phyloP scores from a whole-genome alignment of 352 stramenopile genomes.

The Bremia lactucae region DNA sequence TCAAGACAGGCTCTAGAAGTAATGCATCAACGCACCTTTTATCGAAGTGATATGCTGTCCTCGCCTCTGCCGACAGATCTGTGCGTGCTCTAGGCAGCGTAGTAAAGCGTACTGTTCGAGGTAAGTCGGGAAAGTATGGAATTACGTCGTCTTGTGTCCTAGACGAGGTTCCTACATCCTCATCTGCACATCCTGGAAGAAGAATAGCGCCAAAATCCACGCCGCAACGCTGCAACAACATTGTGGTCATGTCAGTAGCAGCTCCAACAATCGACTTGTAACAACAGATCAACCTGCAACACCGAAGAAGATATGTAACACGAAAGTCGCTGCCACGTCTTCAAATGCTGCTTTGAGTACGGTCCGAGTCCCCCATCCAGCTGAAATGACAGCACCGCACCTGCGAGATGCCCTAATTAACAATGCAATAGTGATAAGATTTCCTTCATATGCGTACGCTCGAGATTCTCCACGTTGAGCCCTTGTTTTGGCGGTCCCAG shows the following conservation, averaged over 20 bases:
- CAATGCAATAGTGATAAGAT: neutral
- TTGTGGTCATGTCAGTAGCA: neutral
- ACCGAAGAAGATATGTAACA: constrained; percentile 52
- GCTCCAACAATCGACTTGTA: neutral
- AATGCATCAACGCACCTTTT: constrained; percentile 33
- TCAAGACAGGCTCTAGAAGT: no score
- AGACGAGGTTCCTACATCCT: constrained; percentile 23
- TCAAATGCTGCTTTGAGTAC: constrained; percentile 72
- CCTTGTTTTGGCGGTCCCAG: constrained; percentile 37
- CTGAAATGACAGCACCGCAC: constrained; percentile 63
- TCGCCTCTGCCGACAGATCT: constrained; percentile 31
- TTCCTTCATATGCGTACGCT: constrained; percentile 27
- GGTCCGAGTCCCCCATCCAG: constrained; percentile 64
- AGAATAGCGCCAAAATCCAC: constrained; percentile 54
- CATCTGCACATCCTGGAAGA: constrained; percentile 48
- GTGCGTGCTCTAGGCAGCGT: constrained; percentile 25
- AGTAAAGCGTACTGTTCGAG: constrained; percentile 68
- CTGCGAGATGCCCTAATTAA: constrained; percentile 14
- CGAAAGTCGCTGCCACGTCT: constrained; percentile 60
- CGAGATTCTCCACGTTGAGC: constrained; percentile 59
- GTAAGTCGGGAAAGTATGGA: constrained; percentile 64
- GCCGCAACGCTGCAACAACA: constrained; percentile 39
- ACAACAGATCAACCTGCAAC: constrained; percentile 26
- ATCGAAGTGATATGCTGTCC: constrained; percentile 75
- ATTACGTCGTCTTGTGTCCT: constrained; percentile 20